Conservation (phyloP, 2,329 filamentous ascomycete genomes). For the Didymella lethalis region DNA sequence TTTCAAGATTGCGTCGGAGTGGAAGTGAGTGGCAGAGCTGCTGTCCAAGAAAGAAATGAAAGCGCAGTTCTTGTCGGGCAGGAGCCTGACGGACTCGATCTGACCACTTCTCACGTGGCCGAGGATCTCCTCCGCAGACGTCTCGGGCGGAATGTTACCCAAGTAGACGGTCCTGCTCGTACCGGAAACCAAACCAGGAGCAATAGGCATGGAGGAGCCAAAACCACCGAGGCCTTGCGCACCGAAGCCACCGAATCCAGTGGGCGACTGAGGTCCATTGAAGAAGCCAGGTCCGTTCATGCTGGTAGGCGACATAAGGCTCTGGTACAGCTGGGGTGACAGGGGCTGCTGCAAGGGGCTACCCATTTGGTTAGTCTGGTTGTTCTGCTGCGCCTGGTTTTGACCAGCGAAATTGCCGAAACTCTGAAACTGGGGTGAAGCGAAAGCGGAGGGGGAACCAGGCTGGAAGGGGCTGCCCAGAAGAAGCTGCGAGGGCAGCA, state of each 20-base stretch:
- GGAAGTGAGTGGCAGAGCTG: conserved; percentile 97
- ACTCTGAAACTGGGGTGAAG: conserved; percentile 89
- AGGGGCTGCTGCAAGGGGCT: conserved; percentile 76
- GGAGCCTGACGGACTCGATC: conserved; percentile 96
- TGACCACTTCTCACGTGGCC: conserved; percentile 96
- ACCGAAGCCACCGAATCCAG: conserved; percentile 72
- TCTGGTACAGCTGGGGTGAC: conserved; percentile 84
- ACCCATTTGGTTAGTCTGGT: conserved; percentile 68
- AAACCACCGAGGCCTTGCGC: conserved; percentile 69
- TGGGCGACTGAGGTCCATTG: conserved; percentile 86
- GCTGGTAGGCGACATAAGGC: conserved; percentile 83
- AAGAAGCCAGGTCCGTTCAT: conserved; percentile 82
- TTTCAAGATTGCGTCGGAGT: conserved; percentile 99
- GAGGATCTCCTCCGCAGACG: conserved; percentile 93
- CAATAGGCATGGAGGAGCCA: conserved; percentile 77
- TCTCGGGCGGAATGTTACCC: conserved; percentile 98
- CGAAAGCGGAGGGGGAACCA: conserved; percentile 87
- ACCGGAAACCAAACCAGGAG: conserved; percentile 81
- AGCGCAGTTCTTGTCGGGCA: conserved; percentile 99
- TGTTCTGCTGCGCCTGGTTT: conserved; percentile 67
- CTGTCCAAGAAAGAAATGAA: conserved; percentile 99
- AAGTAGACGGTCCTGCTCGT: conserved; percentile 97
- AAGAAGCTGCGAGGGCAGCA: conserved; percentile 91
- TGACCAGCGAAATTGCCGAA: conserved; percentile 71
- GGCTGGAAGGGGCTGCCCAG: conserved; percentile 97